Evolutionary conservation across 2,329 filamentous ascomycete species (phyloP).

Genomic region (Fusarium siculi): DNA sequence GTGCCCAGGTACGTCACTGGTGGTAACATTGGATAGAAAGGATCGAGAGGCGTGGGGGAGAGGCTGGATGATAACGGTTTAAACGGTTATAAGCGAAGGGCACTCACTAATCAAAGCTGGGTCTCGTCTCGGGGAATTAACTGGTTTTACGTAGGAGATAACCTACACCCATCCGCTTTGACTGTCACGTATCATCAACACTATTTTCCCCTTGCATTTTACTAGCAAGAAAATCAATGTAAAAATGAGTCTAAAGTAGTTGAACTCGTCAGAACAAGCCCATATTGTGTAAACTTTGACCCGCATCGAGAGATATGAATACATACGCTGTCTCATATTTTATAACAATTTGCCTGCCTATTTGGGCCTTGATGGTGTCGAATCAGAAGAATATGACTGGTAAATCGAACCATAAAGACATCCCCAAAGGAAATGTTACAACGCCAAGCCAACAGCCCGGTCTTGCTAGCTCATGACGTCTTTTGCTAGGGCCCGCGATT

Average conservation of each 20-base stretch:
- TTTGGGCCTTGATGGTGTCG: not conserved
- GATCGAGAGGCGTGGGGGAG: not conserved
- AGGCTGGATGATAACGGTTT: not conserved
- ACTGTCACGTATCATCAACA: not conserved
- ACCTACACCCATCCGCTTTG: not conserved
- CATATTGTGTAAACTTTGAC: not conserved
- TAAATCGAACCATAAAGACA: not conserved
- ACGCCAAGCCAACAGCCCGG: slow-evolving; percentile 7
- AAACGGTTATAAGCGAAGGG: not conserved
- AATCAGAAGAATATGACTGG: not conserved
- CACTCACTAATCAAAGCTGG: not conserved
- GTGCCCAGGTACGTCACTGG: slow-evolving; percentile 10
- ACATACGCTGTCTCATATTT: not conserved
- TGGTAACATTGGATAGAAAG: not conserved
- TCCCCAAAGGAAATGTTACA: not conserved
- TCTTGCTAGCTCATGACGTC: slow-evolving; percentile 5
- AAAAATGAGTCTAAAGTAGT: not conserved
- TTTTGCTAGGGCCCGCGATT: not conserved
- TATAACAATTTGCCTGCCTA: not conserved
- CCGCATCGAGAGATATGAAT: not conserved
- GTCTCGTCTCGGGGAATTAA: not conserved
- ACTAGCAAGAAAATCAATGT: too few relatives aligned
- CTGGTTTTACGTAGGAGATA: not conserved
- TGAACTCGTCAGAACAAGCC: not conserved
- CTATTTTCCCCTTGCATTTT: not conserved